Conservation (phyloP, 1,139 yeast genomes). For the Pichia sp. region DNA sequence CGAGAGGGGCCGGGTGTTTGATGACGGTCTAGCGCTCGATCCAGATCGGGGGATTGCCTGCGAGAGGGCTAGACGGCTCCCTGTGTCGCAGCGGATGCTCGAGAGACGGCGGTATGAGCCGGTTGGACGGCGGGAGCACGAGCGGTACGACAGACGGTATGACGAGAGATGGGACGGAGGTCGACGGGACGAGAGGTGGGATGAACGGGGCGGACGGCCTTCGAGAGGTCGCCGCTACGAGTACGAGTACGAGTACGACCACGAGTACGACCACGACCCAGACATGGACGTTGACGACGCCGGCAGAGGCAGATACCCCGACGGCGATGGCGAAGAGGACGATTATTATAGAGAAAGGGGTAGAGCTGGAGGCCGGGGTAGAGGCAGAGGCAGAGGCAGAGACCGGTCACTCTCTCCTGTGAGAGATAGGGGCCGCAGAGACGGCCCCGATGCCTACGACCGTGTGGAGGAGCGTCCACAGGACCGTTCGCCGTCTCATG, state of each 20-base stretch:
- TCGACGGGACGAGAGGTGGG: neutral
- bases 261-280: neutral
- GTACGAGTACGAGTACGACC: too few species aligned
- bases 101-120: constrained; percentile 10
- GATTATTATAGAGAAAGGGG: constrained; percentile 31
- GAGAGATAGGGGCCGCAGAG: neutral
- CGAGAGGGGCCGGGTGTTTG: constrained; percentile 37
- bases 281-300: constrained; percentile 20
- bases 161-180: constrained; percentile 12
- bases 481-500: too few species aligned
- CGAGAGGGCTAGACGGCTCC: constrained; percentile 54
- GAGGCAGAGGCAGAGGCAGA: constrained; percentile 1
- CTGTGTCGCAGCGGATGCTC: constrained; percentile 36
- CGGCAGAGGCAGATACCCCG: too few species aligned
- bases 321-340: too few species aligned
- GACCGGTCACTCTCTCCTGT: constrained; percentile 8
- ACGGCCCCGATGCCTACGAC: neutral
- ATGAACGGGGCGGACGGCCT: too few species aligned
- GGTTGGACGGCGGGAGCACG: constrained; percentile 25
- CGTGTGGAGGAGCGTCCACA: too few species aligned
- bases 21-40: constrained; percentile 37
- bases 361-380: too few species aligned
- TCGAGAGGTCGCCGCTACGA: neutral
- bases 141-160: constrained; percentile 15
- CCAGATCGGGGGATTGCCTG: constrained; percentile 43